These are phyloP conservation scores for Waitea zeae DNA, from an alignment of 1,284 basidiomycete genomes.

Conservation along the genomic window DNA sequence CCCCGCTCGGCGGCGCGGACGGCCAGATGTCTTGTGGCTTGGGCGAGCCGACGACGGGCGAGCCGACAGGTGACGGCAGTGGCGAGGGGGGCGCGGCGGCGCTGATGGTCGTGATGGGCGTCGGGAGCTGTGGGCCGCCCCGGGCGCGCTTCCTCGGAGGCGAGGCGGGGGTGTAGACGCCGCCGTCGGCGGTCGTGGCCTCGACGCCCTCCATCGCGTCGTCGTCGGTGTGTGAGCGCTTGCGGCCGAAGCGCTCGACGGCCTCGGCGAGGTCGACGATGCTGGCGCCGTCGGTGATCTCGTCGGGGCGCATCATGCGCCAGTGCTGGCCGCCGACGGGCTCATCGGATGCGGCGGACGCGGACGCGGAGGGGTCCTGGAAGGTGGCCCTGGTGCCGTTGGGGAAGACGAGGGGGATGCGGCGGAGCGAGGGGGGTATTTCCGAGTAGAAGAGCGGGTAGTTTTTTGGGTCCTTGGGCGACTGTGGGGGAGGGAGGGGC, in stretches of 20 bases:
- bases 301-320: conserved; percentile 52
- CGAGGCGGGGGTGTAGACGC: conserved; percentile 26
- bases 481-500: conserved; percentile 42
- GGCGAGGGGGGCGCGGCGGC: conserved; percentile 67
- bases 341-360: conserved; percentile 48
- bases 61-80: conserved; percentile 61
- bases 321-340: conserved; percentile 50
- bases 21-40: conserved; percentile 57
- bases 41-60: conserved; percentile 69
- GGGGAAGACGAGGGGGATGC: conserved; percentile 62
- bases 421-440: conserved; percentile 48
- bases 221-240: conserved; percentile 51
- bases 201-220: conserved; percentile 68
- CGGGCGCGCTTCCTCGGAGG: conserved; percentile 64
- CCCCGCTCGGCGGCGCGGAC: conserved; percentile 56
- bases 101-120: conserved; percentile 40
- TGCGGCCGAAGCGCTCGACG: conserved; percentile 64
- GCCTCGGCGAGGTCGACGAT: conserved; percentile 56
- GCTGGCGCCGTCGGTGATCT: conserved; percentile 26
- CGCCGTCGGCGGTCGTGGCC: conserved; percentile 27
- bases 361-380: conserved; percentile 42
- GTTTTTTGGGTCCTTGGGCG: conserved; percentile 59
- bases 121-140: conserved; percentile 31
- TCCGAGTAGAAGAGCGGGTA: conserved; percentile 60
- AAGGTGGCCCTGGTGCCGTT: conserved; percentile 64